Percentiles rank a stretch among this genome's conserved stretches.
Evolutionary conservation across 164 flowering plant species (phyloP).

Genomic region (Umbellularia californica): DNA sequence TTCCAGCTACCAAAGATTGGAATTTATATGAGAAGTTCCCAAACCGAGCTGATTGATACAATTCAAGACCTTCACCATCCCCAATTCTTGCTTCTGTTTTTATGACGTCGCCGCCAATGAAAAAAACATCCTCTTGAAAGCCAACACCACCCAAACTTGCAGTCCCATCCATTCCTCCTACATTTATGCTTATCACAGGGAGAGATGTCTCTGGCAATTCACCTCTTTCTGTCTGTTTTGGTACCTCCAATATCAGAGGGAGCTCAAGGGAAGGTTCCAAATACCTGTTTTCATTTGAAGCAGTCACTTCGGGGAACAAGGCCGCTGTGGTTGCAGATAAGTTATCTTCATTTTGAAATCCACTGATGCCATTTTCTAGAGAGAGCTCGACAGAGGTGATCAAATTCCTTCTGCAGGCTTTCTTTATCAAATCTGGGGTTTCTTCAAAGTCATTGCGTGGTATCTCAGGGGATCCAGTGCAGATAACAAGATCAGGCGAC

Average conservation of each 20-base stretch:
- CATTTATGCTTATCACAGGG: conserved; percentile 41
- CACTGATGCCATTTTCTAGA: conserved; percentile 56
- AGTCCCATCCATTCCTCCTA: conserved; percentile 30
- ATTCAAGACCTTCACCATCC: conserved; percentile 21
- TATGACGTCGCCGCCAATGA: conserved; percentile 42
- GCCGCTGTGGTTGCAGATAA: conserved; percentile 23
- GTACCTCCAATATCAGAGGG: conserved; percentile 12
- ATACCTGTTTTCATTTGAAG: conserved; percentile 15
- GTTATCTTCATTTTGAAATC: conserved; percentile 18
- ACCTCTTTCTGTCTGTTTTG: conserved; percentile 6
- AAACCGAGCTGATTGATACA: conserved; percentile 57
- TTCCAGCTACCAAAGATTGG: conserved; percentile 33
- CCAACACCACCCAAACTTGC: conserved; percentile 19
- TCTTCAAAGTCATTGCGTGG: conserved; percentile 21
- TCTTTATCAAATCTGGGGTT: conserved; percentile 39
- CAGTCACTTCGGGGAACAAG: conserved; percentile 20
- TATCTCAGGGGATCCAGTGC: conserved; percentile 58
- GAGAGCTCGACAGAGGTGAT: conserved; percentile 46
- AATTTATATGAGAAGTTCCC: conserved; percentile 53
- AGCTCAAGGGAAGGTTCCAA: conserved; percentile 66
- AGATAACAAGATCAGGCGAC: conserved; percentile 66
- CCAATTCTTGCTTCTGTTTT: conserved; percentile 32
- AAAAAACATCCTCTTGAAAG: conserved; percentile 36
- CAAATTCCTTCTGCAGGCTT: conserved; percentile 10
- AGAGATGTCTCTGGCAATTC: background rate